Percentiles rank a stretch among this genome's conserved stretches.
These are phyloP conservation scores for Nicotiana otophora DNA, from an alignment of 257 asterid species.

Conservation along the genomic window DNA sequence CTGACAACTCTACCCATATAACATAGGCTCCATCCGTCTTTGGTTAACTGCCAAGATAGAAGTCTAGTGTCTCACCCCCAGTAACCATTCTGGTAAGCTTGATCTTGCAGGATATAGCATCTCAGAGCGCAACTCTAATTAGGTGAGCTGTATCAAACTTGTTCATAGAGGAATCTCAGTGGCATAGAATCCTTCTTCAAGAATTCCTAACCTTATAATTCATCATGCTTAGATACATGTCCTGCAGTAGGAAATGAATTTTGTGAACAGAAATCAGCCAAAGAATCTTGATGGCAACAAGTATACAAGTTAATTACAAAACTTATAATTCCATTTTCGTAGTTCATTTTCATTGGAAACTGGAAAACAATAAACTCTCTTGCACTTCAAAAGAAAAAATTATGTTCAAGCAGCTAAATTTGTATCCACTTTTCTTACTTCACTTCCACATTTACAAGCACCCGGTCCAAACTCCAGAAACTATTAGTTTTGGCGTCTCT, in stretches of 20 bases:
- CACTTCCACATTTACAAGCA: too few species aligned
- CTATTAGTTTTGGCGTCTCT: too few species aligned
- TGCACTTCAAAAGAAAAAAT: too few species aligned
- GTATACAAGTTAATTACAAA: background rate
- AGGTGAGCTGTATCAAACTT: background rate
- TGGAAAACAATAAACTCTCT: too few species aligned
- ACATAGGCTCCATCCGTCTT: background rate
- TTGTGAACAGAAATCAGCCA: background rate
- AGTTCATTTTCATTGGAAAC: too few species aligned
- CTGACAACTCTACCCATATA: background rate
- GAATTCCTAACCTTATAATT: slow-evolving; percentile 32
- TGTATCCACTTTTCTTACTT: too few species aligned
- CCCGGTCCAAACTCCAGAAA: too few species aligned
- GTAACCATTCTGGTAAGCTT: background rate
- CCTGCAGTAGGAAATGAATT: slow-evolving; percentile 34
- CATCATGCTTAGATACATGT: slow-evolving; percentile 46
- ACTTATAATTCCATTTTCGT: too few species aligned
- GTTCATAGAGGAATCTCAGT: background rate
- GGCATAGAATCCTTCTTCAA: background rate
- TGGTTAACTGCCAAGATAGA: background rate
- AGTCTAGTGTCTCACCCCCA: background rate
- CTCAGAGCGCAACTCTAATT: background rate
- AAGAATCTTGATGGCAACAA: background rate
- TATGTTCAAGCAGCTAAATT: too few species aligned
- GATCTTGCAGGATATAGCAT: background rate